Evolutionary conservation across 2,329 filamentous ascomycete species (phyloP).

Genomic region (Pseudophaeomoniella oleicola): DNA sequence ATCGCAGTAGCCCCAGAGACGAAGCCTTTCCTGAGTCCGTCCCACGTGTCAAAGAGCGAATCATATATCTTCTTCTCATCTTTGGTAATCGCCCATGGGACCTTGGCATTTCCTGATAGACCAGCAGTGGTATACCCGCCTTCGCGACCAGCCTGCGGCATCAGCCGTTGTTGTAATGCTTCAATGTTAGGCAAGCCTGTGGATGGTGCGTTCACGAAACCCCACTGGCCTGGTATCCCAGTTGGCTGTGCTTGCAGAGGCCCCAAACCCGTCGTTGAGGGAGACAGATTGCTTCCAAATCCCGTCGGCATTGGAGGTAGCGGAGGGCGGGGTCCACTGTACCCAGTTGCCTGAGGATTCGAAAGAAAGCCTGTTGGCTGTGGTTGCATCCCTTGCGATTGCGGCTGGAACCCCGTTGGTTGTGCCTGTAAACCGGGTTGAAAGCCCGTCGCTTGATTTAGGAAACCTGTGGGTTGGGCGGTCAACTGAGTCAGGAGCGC

Average conservation of each 20-base stretch:
- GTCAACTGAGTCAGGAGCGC: conserved; percentile 44
- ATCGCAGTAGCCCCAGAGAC: conserved; percentile 87
- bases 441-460: conserved; percentile 53
- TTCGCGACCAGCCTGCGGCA: conserved; percentile 91
- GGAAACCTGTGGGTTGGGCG: conserved; percentile 35
- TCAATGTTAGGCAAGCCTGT: conserved; percentile 88
- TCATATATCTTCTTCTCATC: conserved; percentile 97
- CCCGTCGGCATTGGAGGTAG: conserved; percentile 70
- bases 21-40: conserved; percentile 82
- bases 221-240: conserved; percentile 87
- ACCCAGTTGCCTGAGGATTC: conserved; percentile 64
- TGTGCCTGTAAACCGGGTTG: conserved; percentile 34
- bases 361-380: conserved; percentile 59
- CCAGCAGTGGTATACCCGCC: conserved; percentile 72
- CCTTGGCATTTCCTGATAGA: conserved; percentile 81
- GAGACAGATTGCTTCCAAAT: conserved; percentile 47
- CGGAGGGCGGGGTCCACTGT: conserved; percentile 63
- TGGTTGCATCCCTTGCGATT: conserved; percentile 39
- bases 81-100: conserved; percentile 97
- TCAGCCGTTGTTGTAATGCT: conserved; percentile 81
- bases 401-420: conserved; percentile 19
- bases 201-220: conserved; percentile 87
- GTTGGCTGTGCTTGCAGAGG: conserved; percentile 85
- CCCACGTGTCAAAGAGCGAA: conserved; percentile 88
- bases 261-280: conserved; percentile 51